Conservation (phyloP, 164 flowering plant genomes). For the Tinospora cordifolia region DNA sequence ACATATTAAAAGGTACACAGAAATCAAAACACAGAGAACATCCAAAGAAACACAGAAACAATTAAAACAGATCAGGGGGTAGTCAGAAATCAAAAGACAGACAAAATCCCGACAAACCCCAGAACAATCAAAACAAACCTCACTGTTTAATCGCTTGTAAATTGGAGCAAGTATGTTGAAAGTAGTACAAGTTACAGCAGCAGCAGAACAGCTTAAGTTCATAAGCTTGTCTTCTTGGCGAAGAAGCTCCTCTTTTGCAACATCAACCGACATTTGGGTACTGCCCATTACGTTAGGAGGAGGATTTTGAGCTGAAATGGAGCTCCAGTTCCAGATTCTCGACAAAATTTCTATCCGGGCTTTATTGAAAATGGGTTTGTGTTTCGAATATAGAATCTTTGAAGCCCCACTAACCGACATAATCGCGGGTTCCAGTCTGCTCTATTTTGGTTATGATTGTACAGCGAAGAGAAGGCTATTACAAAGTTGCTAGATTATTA, state of each 20-base stretch:
- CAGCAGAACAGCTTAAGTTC: conserved; percentile 1
- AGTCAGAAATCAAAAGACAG: not conserved
- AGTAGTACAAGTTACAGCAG: conserved; percentile 22
- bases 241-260: not conserved
- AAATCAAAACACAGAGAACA: not conserved
- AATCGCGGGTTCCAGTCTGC: not conserved
- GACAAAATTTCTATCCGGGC: not conserved
- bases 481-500: not conserved
- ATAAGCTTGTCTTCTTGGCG: not conserved
- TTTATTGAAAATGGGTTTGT: not conserved
- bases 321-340: not conserved
- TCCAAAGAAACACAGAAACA: not conserved
- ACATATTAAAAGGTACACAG: conserved; percentile 1
- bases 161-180: conserved; percentile 29
- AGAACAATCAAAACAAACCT: conserved; percentile 6
- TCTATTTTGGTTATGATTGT: not conserved
- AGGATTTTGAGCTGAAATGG: too few relatives aligned
- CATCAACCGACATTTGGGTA: not conserved
- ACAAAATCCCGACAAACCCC: not conserved
- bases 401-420: conserved; percentile 2
- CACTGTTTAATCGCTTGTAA: conserved; percentile 20
- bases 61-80: conserved; percentile 1
- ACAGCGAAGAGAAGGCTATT: not conserved
- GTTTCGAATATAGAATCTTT: not conserved
- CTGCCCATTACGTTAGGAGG: not conserved